Percentiles rank a stretch among this genome's conserved stretches.
These are phyloP conservation scores for Clausena lansium DNA, from an alignment of 345 rosid genomes.

Conservation along the genomic window DNA sequence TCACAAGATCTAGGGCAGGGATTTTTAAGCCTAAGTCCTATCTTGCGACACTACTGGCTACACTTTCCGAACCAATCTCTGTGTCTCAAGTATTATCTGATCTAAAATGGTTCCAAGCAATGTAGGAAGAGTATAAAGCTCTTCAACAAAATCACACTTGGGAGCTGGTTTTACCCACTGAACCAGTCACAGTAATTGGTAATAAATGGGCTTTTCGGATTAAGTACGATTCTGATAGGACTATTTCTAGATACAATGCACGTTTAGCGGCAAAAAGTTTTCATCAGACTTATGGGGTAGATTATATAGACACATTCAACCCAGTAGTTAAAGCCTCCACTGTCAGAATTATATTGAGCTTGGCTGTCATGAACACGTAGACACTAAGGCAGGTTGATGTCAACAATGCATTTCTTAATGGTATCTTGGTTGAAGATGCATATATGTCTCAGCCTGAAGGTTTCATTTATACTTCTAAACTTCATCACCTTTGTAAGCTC, in stretches of 20 bases:
- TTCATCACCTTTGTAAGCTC: not conserved
- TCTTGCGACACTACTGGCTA: too few species aligned
- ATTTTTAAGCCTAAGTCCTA: too few species aligned
- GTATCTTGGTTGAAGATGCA: not conserved
- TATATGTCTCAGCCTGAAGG: not conserved
- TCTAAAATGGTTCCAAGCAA: too few species aligned
- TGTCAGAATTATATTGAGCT: not conserved
- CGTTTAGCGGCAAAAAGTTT: not conserved
- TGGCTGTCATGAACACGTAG: not conserved
- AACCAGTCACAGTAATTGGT: not conserved
- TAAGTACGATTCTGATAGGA: not conserved
- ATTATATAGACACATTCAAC: not conserved
- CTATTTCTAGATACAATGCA: not conserved
- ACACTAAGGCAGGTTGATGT: not conserved
- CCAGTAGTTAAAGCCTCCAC: not conserved
- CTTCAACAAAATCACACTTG: not conserved
- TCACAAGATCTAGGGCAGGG: too few species aligned
- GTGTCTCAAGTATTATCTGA: too few species aligned
- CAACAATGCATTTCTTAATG: not conserved
- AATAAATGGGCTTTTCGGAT: not conserved
- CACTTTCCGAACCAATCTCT: too few species aligned
- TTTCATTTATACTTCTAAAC: not conserved
- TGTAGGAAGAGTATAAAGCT: too few species aligned
- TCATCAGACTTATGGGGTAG: not conserved
- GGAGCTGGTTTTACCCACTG: not conserved